Base-by-base conservation (phyloP, 2,329 filamentous ascomycete genomes). In the Penicillium frequentans region DNA sequence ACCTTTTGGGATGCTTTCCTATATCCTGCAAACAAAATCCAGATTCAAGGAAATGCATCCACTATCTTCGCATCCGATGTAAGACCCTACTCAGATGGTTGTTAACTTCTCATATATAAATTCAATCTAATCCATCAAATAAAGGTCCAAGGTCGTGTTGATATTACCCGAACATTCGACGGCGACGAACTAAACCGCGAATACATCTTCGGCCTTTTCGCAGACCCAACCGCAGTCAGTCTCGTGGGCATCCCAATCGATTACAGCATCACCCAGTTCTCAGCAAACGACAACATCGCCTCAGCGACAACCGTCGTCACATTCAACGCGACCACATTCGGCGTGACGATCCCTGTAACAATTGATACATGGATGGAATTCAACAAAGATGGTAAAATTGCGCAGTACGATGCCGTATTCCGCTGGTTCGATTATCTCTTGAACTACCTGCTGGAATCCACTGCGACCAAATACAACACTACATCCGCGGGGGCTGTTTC, bases 281-380 rank as follows among this genome's bases (percentile, higher is more conserved):
- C 58, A 2, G 66, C 61, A 2, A 63, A 68, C 8, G 59, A 56
- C 13, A 64, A 68, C 23, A 63, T 68, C 35, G 59, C 58, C 4
- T 61, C 63, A 1, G 63, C 63, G 1, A 67, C 64, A 14, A 66
- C 66, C 0, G 58, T 69, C 1, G 61, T 68, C 11, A 67, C 63
- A 0, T 68, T 68, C 57, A 69, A 68, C 46, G 57, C 59, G 9
- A 68, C 64, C 2, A 64, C 55, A 0, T 69, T 68, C 23, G 62
- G 61, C 9, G 44, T 67, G 3, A n/a, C 60, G 0, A 21, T 68
- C 9, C 65, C 66, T 0, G 55, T 68, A 4, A 68, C 66, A 1
- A 68, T 69, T 26, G 67, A 71, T 50, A 66, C 65, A 0, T 71
- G 66, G 68, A 64, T 69, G 11, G 53, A 63, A 10, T 69, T 57